Conservation (phyloP, 192 early-diverging fungal genomes). For the Coemansia sp. region DNA sequence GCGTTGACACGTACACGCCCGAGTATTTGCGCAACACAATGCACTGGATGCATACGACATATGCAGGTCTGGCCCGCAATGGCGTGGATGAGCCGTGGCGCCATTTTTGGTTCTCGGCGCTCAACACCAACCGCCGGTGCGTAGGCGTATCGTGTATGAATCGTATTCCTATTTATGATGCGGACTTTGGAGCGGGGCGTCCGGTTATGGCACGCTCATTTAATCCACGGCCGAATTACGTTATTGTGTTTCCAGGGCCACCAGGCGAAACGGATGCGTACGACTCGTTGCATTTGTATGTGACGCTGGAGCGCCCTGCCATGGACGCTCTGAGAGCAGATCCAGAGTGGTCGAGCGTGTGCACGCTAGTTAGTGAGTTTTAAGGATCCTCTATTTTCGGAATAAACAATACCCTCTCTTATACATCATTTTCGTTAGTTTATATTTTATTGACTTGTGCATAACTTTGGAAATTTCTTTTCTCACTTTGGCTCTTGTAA, state of each 20-base stretch:
- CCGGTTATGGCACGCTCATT: conserved; percentile 46
- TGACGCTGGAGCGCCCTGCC: conserved; percentile 31
- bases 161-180: conserved; percentile 42
- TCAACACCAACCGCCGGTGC: conserved; percentile 26
- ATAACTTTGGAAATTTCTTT: too few relatives aligned
- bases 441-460: too few relatives aligned
- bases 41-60: conserved; percentile 37
- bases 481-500: too few relatives aligned
- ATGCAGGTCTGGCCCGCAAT: conserved; percentile 10
- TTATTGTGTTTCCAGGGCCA: conserved; percentile 50
- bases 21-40: conserved; percentile 33
- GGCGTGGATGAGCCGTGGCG: conserved; percentile 39
- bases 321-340: conserved; percentile 39
- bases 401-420: too few relatives aligned
- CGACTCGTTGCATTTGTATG: conserved; percentile 37
- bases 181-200: conserved; percentile 39
- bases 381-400: neutral
- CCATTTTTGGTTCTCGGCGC: conserved; percentile 46
- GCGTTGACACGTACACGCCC: conserved; percentile 22
- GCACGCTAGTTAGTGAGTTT: conserved; percentile 28
- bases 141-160: conserved; percentile 50
- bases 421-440: too few relatives aligned
- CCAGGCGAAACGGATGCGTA: conserved; percentile 6
- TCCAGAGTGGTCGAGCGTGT: conserved; percentile 22
- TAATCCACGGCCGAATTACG: conserved; percentile 43